Conservation (phyloP, 805 yeast genomes). For the Metschnikowia baotianmanensis region DNA sequence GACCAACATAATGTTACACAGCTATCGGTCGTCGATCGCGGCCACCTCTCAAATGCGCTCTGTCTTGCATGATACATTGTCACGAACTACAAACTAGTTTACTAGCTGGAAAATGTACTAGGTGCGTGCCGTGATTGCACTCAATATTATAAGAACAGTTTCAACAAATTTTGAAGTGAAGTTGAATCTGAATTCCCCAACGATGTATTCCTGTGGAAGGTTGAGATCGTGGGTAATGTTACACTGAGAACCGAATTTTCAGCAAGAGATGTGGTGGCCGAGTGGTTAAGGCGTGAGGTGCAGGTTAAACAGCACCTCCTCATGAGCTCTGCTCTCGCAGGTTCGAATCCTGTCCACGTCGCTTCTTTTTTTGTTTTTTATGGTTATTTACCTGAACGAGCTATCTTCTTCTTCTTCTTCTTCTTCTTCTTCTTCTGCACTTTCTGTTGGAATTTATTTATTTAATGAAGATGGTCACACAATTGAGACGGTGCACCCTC, state of each 20-base stretch:
- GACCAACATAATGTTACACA: too few relatives aligned
- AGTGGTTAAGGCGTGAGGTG: constrained; percentile 28
- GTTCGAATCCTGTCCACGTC: constrained; percentile 29
- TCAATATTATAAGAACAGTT: too few relatives aligned
- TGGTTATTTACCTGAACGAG: neutral
- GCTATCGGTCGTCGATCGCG: too few relatives aligned
- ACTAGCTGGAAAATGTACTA: too few relatives aligned
- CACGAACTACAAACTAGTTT: too few relatives aligned
- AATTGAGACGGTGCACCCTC: neutral
- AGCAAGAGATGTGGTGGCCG: constrained; percentile 25
- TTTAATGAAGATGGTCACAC: neutral
- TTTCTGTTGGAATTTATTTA: neutral
- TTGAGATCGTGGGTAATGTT: neutral
- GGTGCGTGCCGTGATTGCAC: too few relatives aligned
- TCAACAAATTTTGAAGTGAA: too few relatives aligned
- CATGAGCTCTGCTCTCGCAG: constrained; percentile 27
- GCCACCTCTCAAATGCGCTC: too few relatives aligned
- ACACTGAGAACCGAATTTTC: neutral
- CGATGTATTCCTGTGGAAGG: too few relatives aligned
- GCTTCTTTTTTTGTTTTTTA: constrained; percentile 11
- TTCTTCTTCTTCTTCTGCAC: neutral
- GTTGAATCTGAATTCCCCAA: too few relatives aligned
- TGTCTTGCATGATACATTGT: too few relatives aligned
- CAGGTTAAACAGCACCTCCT: constrained; percentile 25
- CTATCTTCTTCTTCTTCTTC: neutral